Evolutionary conservation across 768 basidiomycete genomes (phyloP).

Genomic region (Suillus variegatus): DNA sequence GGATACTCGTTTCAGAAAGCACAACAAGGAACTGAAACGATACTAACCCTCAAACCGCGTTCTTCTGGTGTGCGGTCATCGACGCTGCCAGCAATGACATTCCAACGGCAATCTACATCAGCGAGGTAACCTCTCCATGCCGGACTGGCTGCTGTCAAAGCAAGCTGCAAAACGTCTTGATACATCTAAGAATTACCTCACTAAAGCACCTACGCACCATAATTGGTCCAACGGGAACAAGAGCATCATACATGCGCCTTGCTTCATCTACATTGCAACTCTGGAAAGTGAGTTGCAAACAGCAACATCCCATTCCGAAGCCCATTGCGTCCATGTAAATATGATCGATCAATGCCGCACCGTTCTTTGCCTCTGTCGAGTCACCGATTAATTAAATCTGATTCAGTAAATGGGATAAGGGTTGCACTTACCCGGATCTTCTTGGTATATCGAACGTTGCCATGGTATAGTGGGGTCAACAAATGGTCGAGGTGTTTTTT

Average conservation of each 20-base stretch:
- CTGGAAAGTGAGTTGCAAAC: constrained; percentile 97
- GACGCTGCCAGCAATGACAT: constrained; percentile 97
- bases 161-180: constrained; percentile 60
- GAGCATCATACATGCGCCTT: constrained; percentile 91
- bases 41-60: constrained; percentile 74
- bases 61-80: constrained; percentile 97
- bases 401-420: constrained; percentile 9
- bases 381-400: background rate
- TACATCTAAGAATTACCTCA: background rate
- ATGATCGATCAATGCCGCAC: constrained; percentile 86
- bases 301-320: constrained; percentile 99
- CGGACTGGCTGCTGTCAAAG: constrained; percentile 92
- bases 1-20: constrained; percentile 9
- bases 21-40: constrained; percentile 11
- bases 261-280: constrained; percentile 94
- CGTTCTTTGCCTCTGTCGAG: constrained; percentile 77
- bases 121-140: constrained; percentile 93
- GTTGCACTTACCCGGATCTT: constrained; percentile 69
- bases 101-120: constrained; percentile 98
- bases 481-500: constrained; percentile 85
- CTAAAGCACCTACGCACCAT: constrained; percentile 56
- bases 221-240: constrained; percentile 93
- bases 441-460: constrained; percentile 79
- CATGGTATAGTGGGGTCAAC: constrained; percentile 92
- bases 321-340: constrained; percentile 99